Evolutionary conservation across 106 monocot species (phyloP), one percentile per base, ranked within the genome.

Genomic region (Dendrobium huoshanense): DNA sequence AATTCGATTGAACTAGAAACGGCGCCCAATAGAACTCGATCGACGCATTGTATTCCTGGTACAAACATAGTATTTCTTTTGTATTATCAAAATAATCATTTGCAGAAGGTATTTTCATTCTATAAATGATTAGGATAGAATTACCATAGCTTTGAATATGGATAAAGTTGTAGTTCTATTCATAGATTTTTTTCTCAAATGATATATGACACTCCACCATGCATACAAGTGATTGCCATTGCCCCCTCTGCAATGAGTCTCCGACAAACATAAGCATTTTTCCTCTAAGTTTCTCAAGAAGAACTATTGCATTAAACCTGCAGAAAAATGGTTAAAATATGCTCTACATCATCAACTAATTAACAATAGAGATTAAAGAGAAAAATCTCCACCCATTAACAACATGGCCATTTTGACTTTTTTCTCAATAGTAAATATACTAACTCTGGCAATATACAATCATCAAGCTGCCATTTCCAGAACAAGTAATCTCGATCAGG

Each of bases 21-120:
- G 89, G 92, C 16, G 92, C 89, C 92, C 92, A 89, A 24, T 87
- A 89, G 86, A 92, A 92, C 80, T 92, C 92, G 0, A 92, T 77
- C 15, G 87, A 84, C 1, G 92, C 89, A 78, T 92, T 92, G 55
- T 92, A 89, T 54, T 81, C 87, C 89, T 92, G 67, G n/a, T 7
- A 43, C 25, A 25, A 4, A 11, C 64, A 25, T 1, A 0, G 6
- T 4, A 25, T 25, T 65, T n/a, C 5, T 1, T 20, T 19, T 61
- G 9, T 61, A 20, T 20, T 22, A 18, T 61, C 59, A 61, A 20
- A 61, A 22, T 20, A 61, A 22, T 22, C 59, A 61, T 22, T 22
- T 7, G 4, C 64, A 65, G 1, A 25, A 65, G 22, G n/a, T 7
- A 25, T 25, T 22, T 65, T 15, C 72, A 51, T 10, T 4, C 45